Conservation (phyloP, 176 grass and related monocot genomes). For the Oryza brachyantha region DNA sequence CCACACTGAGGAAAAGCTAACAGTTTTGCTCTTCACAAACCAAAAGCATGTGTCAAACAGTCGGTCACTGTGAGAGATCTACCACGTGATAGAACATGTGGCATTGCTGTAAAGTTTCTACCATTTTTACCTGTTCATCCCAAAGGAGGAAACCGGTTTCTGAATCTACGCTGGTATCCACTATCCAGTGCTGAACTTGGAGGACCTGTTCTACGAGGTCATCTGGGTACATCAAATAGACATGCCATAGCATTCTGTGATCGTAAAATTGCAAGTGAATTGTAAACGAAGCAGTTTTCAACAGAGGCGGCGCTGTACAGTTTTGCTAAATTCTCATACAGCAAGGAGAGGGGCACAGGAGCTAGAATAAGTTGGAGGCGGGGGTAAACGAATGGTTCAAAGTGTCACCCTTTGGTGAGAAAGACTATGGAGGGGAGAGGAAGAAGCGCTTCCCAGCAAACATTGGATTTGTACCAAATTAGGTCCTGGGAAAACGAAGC, state of each 20-base stretch:
- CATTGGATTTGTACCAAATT: background rate
- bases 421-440: background rate
- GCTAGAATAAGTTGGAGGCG: slow-evolving; percentile 6
- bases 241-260: background rate
- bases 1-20: slow-evolving; percentile 9
- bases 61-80: slow-evolving; percentile 19
- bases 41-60: slow-evolving; percentile 10
- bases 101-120: slow-evolving; percentile 31
- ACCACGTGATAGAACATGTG: slow-evolving; percentile 30
- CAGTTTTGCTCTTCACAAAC: background rate
- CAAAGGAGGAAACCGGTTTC: background rate
- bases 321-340: slow-evolving; percentile 23
- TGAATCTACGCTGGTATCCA: background rate
- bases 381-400: slow-evolving; percentile 8
- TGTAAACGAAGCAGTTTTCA: background rate
- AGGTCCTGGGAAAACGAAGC: slow-evolving; percentile 19
- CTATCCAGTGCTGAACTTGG: background rate
- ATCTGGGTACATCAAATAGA: background rate
- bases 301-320: slow-evolving; percentile 20
- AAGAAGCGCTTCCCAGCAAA: slow-evolving; percentile 6
- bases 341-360: background rate
- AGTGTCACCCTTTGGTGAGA: background rate
- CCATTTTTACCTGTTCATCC: slow-evolving; percentile 25
- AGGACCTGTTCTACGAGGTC: background rate
- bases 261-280: slow-evolving; percentile 4